Evolutionary conservation across 208 protist species (phyloP).

Genomic region (Acanthamoeba sp.): DNA sequence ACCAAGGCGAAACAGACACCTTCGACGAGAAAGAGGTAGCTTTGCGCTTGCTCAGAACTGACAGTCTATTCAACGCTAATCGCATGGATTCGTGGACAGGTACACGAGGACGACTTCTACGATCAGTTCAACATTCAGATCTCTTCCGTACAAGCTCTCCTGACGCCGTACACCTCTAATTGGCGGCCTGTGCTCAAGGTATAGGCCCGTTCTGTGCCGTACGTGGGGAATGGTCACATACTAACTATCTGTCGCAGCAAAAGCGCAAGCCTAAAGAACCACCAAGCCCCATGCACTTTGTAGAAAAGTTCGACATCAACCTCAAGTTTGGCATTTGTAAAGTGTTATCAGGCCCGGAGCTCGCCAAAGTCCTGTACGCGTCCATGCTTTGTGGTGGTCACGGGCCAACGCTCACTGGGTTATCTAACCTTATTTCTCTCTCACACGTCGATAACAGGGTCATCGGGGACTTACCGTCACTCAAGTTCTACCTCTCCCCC

Average conservation of each 20-base stretch:
- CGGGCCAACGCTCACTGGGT: too few relatives aligned
- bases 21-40: slow-evolving; percentile 57
- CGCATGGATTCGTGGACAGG: too few relatives aligned
- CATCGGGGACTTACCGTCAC: slow-evolving; percentile 49
- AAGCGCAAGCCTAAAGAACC: background rate
- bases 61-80: too few relatives aligned
- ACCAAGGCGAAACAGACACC: background rate
- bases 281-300: slow-evolving; percentile 66
- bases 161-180: slow-evolving; percentile 51
- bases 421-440: background rate
- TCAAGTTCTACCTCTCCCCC: slow-evolving; percentile 67
- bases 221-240: background rate
- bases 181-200: slow-evolving; percentile 69
- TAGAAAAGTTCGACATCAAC: slow-evolving; percentile 73
- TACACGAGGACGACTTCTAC: slow-evolving; percentile 72
- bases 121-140: slow-evolving; percentile 69
- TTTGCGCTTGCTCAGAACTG: too few relatives aligned
- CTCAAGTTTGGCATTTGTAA: slow-evolving; percentile 64
- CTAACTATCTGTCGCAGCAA: background rate
- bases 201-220: background rate
- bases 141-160: slow-evolving; percentile 62
- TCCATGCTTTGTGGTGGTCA: too few relatives aligned
- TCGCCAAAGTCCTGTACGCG: slow-evolving; percentile 62
- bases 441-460: slow-evolving; percentile 16
- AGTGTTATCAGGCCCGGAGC: slow-evolving; percentile 23